Evolutionary conservation across 2,329 filamentous ascomycete species (phyloP), one percentile per base, ranked within the genome.

Genomic region (Biscogniauxia mediterranea): DNA sequence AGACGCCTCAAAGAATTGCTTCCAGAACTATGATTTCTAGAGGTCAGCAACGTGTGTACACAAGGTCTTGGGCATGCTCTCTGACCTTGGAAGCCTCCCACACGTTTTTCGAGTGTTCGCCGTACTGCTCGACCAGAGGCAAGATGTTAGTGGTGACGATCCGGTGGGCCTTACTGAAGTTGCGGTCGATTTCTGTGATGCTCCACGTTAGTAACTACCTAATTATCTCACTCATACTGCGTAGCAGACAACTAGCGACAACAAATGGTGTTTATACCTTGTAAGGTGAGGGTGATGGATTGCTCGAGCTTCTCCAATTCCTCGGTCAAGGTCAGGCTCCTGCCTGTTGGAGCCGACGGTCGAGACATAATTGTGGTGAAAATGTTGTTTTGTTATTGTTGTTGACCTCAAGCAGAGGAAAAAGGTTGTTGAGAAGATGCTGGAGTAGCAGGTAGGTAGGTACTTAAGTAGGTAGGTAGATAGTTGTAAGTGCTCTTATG

Each of bases 1-100:
- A 54, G 93, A 97, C 42, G 95, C 93, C 79, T 99, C 95, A 77
- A 99, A 99, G 81, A 99, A 99, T 80, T 98, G 93, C 78, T 99
- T 99, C 95, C 95, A 99, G 78, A 99, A 99, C 91, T 96, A 71
- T 13, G 58, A 26, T 1, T 21, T 20, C 20, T 25, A 17, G 11
- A 60, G 25, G 59, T 58, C 28, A 38, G 46, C 60, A 59, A 63
- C 46, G 65, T 62, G 26, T 56, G 7, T 4, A 42, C 9, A 38
- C 64, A 13, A 62, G 61, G 49, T 19, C 2, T 21, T 58, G 15
- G 23, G 55, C 21, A 59, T 42, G 46, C 23, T 52, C 58, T 59
- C 54, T 61, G 15, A 94, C 92, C 86, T 96, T 97, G 58, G 94
- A 96, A 21, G 93, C 93, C 70, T 98, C 93, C 95, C 95, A 99